Conservation (phyloP, 176 grass and related monocot genomes). For the Tillandsia fasciculata region DNA sequence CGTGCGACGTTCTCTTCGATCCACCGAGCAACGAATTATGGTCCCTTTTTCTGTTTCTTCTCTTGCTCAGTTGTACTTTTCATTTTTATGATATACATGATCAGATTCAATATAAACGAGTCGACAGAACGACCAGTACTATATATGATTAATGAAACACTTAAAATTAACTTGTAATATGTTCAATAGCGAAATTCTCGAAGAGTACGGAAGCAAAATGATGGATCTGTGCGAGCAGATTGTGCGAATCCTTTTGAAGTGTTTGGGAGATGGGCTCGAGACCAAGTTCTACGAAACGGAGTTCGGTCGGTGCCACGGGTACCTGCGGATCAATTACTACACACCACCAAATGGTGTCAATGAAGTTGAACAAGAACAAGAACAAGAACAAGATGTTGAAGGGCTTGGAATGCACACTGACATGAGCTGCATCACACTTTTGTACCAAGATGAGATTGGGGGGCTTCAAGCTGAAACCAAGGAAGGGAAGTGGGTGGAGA, state of each 20-base stretch:
- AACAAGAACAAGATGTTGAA: not conserved
- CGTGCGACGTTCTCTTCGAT: not conserved
- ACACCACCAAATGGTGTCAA: not conserved
- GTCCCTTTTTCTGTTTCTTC: not conserved
- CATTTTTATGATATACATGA: too few relatives aligned
- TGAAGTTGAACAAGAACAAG: not conserved
- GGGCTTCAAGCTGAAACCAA: not conserved
- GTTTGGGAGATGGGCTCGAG: constrained; percentile 1
- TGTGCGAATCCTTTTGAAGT: not conserved
- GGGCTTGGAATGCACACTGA: constrained; percentile 13
- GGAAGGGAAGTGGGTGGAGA: constrained; percentile 4
- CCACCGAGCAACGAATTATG: not conserved
- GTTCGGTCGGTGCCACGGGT: constrained; percentile 3
- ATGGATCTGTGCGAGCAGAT: not conserved
- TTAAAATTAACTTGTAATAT: too few relatives aligned
- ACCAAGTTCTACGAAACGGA: constrained; percentile 10
- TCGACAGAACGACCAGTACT: too few relatives aligned
- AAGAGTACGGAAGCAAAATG: constrained; percentile 4
- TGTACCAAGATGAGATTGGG: constrained; percentile 6
- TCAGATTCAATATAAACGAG: too few relatives aligned
- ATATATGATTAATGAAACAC: too few relatives aligned
- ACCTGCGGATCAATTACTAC: constrained; percentile 12
- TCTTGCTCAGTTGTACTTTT: too few relatives aligned
- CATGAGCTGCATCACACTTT: constrained; percentile 15
- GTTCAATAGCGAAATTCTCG: not conserved